Percentiles rank a stretch among this genome's conserved stretches.
Evolutionary conservation across 1,284 basidiomycete species (phyloP).

Genomic region (Naganishia sp.): DNA sequence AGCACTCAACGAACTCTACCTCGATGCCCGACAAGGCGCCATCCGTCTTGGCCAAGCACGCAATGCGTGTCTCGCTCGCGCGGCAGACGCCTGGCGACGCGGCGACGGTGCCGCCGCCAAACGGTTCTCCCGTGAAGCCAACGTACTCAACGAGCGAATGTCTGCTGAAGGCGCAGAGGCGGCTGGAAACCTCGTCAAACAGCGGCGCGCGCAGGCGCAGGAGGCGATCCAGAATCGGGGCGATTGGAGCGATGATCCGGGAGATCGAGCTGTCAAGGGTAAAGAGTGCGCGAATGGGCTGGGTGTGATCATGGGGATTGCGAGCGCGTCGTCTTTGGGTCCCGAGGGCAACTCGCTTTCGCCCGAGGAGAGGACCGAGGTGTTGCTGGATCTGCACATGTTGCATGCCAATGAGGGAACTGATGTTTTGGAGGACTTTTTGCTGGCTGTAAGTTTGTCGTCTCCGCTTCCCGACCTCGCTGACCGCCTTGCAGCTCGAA

Average conservation of each 20-base stretch:
- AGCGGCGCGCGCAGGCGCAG: slow-evolving; percentile 73
- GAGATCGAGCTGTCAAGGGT: slow-evolving; percentile 73
- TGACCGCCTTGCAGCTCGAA: slow-evolving; percentile 61
- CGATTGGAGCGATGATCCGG: slow-evolving; percentile 78
- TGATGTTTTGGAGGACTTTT: slow-evolving; percentile 85
- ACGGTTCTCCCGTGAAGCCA: slow-evolving; percentile 87
- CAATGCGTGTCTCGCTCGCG: slow-evolving; percentile 91
- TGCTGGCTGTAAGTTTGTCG: slow-evolving; percentile 68
- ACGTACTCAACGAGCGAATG: slow-evolving; percentile 89
- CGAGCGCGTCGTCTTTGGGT: slow-evolving; percentile 60
- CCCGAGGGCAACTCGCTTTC: slow-evolving; percentile 61
- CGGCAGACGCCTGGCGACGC: slow-evolving; percentile 89
- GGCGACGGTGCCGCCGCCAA: slow-evolving; percentile 95
- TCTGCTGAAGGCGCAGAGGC: slow-evolving; percentile 75
- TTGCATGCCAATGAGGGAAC: slow-evolving; percentile 88
- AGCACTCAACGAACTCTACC: slow-evolving; percentile 75
- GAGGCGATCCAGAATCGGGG: slow-evolving; percentile 68
- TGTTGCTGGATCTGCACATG: slow-evolving; percentile 78
- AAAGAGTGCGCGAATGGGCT: slow-evolving; percentile 76
- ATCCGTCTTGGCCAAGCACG: slow-evolving; percentile 88
- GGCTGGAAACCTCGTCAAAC: slow-evolving; percentile 74
- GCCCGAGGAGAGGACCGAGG: slow-evolving; percentile 79
- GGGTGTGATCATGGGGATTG: slow-evolving; percentile 82
- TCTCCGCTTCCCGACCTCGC: slow-evolving; percentile 1
- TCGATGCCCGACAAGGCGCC: slow-evolving; percentile 79